Evolutionary conservation across 1,284 basidiomycete species (phyloP).

Genomic region (Malassezia brasiliensis): DNA sequence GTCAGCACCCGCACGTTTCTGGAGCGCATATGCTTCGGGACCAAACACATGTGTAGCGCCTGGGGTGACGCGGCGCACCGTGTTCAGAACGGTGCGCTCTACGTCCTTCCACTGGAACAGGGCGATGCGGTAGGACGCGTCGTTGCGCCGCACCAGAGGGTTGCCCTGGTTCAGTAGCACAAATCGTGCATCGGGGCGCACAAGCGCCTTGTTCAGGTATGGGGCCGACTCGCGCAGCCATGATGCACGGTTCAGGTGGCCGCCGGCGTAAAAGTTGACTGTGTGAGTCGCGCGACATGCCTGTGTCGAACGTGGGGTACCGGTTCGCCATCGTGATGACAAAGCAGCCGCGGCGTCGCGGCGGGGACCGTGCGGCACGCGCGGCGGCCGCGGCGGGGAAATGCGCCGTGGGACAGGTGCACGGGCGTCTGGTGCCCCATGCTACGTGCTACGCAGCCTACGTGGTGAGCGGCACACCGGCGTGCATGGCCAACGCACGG

Average conservation of each 20-base stretch:
- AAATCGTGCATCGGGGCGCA: slow-evolving; percentile 37
- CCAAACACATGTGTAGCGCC: slow-evolving; percentile 24
- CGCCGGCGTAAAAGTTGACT: slow-evolving; percentile 42
- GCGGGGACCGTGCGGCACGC: too few species aligned
- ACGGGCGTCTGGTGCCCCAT: too few species aligned
- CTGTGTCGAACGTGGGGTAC: slow-evolving; percentile 4
- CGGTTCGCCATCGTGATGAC: slow-evolving; percentile 1
- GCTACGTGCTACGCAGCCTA: too few species aligned
- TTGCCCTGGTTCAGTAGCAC: slow-evolving; percentile 42
- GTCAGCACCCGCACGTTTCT: neutral
- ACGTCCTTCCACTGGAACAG: slow-evolving; percentile 44
- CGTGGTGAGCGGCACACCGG: neutral
- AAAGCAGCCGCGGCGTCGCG: neutral
- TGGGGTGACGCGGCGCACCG: slow-evolving; percentile 18
- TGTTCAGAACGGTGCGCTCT: slow-evolving; percentile 22
- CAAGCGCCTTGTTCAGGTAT: slow-evolving; percentile 46
- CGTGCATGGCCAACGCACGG: neutral
- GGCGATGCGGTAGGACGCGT: slow-evolving; percentile 24
- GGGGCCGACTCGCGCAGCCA: slow-evolving; percentile 41
- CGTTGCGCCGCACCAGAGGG: slow-evolving; percentile 33
- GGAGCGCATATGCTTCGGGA: slow-evolving; percentile 26
- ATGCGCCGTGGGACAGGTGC: too few species aligned
- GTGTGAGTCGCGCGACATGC: slow-evolving; percentile 1
- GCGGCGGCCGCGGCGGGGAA: too few species aligned
- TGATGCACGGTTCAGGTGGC: slow-evolving; percentile 39